These are phyloP conservation scores for Dactylis glomerata DNA, from an alignment of 176 grass and related monocot genomes.

Conservation along the genomic window DNA sequence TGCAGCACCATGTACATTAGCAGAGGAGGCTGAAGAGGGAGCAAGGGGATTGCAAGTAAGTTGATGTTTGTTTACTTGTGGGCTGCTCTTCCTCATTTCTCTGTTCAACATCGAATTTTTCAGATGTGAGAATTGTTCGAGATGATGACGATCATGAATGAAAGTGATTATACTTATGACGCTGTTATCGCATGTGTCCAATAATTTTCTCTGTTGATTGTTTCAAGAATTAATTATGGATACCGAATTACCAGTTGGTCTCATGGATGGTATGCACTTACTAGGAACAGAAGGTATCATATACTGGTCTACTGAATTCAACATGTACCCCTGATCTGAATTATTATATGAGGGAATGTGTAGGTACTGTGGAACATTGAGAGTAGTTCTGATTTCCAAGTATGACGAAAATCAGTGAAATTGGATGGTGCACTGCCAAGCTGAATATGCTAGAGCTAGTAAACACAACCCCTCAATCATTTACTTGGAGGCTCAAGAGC, in stretches of 20 bases:
- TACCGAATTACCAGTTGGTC: background rate
- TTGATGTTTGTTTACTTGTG: conserved; percentile 26
- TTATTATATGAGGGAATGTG: background rate
- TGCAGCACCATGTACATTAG: conserved; percentile 37
- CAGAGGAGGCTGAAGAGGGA: background rate
- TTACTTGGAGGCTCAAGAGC: background rate
- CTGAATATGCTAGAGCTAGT: background rate
- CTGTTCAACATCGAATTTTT: conserved; percentile 34
- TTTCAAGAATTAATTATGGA: background rate
- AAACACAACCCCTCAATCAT: background rate
- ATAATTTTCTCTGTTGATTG: background rate
- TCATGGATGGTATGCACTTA: background rate
- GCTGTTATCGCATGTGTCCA: background rate
- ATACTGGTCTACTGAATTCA: background rate
- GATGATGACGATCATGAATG: conserved; percentile 13
- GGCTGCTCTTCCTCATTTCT: conserved; percentile 2
- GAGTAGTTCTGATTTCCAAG: background rate
- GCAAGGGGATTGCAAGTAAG: conserved; percentile 39
- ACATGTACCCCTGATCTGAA: background rate
- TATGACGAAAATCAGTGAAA: background rate
- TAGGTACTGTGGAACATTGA: background rate
- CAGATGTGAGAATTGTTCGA: conserved; percentile 23
- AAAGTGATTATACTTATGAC: conserved; percentile 20
- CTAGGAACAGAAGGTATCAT: background rate
- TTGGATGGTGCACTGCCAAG: background rate